Evolutionary conservation across 192 early-diverging fungal species (phyloP).

Genomic region (Mortierella antarctica): DNA sequence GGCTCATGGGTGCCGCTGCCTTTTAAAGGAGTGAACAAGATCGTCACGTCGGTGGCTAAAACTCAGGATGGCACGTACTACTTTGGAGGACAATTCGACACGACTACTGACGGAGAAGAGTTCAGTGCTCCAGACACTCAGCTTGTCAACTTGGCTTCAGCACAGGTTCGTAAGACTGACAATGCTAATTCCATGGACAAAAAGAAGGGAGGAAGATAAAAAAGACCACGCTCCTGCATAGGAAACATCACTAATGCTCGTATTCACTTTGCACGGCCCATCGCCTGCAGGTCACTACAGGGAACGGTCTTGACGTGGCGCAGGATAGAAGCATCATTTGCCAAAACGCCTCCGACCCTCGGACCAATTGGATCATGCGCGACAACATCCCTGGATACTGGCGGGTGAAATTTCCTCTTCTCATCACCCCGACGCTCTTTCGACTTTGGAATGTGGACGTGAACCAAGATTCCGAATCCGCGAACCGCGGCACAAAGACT

Average conservation of each 20-base stretch:
- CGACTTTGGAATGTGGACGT: conserved; percentile 69
- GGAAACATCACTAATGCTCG: not conserved
- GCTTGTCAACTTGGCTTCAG: conserved; percentile 40
- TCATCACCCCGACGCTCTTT: conserved; percentile 70
- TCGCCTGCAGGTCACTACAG: conserved; percentile 19
- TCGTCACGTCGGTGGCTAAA: conserved; percentile 68
- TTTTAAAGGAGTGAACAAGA: conserved; percentile 76
- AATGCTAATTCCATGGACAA: conserved; percentile 3
- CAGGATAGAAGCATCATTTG: conserved; percentile 61
- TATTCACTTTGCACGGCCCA: not conserved
- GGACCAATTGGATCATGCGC: conserved; percentile 76
- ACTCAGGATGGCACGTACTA: conserved; percentile 62
- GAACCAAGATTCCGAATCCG: not conserved
- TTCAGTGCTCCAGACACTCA: conserved; percentile 43
- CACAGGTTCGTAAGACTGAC: not conserved
- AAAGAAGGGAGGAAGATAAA: not conserved
- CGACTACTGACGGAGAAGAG: conserved; percentile 68
- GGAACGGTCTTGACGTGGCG: conserved; percentile 9
- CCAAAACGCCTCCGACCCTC: conserved; percentile 10
- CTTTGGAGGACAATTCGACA: conserved; percentile 76
- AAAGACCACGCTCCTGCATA: not conserved
- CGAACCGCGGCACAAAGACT: conserved; percentile 70
- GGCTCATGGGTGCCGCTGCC: conserved; percentile 67
- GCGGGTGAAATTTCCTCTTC: conserved; percentile 66
- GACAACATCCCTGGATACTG: conserved; percentile 77